These are phyloP conservation scores for Quambalaria eucalypti DNA, from an alignment of 1,284 basidiomycete genomes.

Conservation along the genomic window DNA sequence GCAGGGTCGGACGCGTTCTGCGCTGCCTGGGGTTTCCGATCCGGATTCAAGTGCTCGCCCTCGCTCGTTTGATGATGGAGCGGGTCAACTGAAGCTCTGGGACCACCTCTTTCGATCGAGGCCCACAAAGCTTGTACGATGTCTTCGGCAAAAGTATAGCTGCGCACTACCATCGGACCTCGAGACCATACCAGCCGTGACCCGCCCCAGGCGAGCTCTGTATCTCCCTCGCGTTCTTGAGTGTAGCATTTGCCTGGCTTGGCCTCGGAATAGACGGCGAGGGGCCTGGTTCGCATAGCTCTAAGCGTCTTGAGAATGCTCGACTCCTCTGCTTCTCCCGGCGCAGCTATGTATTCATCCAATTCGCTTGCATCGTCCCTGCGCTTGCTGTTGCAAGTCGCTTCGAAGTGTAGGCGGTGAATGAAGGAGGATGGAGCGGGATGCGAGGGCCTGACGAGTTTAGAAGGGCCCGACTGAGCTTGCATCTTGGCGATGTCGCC, in stretches of 20 bases:
- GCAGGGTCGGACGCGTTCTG: background rate
- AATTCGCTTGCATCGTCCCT: background rate
- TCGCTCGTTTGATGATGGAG: background rate
- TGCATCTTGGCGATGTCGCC: no score
- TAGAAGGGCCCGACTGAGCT: no score
- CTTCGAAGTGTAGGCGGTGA: no score
- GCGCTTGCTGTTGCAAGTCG: no score
- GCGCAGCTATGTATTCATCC: background rate
- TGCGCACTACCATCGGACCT: constrained; percentile 18
- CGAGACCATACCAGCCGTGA: constrained; percentile 22
- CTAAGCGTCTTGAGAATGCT: background rate
- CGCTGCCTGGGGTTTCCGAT: background rate
- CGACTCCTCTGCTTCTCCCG: background rate
- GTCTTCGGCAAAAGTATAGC: constrained; percentile 18
- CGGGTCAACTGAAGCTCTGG: background rate
- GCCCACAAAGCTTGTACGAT: constrained; percentile 34
- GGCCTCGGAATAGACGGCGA: background rate
- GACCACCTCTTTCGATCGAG: constrained; percentile 8
- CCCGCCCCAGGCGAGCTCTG: constrained; percentile 25
- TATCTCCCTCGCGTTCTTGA: background rate
- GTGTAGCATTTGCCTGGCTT: background rate
- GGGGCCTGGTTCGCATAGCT: background rate
- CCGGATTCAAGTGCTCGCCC: background rate
- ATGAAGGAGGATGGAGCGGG: no score
- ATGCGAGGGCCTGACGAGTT: no score